Evolutionary conservation across 352 stramenopile species (phyloP).

Genomic region (Pythium chondricola): DNA sequence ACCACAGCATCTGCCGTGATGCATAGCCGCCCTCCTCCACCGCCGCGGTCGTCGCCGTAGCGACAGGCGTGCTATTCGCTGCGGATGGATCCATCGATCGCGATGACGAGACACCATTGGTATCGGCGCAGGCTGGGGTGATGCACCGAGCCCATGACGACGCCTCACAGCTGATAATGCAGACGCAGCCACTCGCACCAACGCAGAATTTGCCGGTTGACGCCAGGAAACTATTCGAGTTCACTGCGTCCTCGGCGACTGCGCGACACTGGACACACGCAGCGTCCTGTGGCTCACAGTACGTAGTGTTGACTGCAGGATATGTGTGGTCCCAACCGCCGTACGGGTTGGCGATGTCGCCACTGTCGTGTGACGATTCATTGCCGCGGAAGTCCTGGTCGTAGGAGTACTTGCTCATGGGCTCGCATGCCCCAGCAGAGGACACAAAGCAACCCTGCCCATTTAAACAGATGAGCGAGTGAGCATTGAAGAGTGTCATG

Average conservation of each 20-base stretch:
- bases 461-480: neutral
- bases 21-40: neutral
- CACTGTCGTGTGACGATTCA: conserved; percentile 27
- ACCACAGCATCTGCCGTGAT: conserved; percentile 4
- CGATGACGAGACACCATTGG: neutral
- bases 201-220: conserved; percentile 47
- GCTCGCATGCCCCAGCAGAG: conserved; percentile 33
- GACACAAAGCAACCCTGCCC: conserved; percentile 35
- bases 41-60: neutral
- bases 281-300: conserved; percentile 37
- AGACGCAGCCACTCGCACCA: conserved; percentile 35
- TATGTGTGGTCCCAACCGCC: conserved; percentile 39
- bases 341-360: conserved; percentile 19
- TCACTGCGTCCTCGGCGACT: conserved; percentile 31
- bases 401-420: conserved; percentile 39
- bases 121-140: conserved; percentile 3
- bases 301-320: conserved; percentile 38
- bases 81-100: neutral
- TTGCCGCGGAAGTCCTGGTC: conserved; percentile 32
- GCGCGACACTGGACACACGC: conserved; percentile 34
- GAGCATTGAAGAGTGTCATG: neutral
- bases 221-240: conserved; percentile 32
- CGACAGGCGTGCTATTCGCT: neutral
- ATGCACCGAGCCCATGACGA: conserved; percentile 9
- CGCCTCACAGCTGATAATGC: conserved; percentile 40